A percentile compares a stretch with the other conserved stretches of the same genome.
Evolutionary conservation across 139 green algal species (phyloP).

Genomic region (Astrephomene gubernaculifera): DNA sequence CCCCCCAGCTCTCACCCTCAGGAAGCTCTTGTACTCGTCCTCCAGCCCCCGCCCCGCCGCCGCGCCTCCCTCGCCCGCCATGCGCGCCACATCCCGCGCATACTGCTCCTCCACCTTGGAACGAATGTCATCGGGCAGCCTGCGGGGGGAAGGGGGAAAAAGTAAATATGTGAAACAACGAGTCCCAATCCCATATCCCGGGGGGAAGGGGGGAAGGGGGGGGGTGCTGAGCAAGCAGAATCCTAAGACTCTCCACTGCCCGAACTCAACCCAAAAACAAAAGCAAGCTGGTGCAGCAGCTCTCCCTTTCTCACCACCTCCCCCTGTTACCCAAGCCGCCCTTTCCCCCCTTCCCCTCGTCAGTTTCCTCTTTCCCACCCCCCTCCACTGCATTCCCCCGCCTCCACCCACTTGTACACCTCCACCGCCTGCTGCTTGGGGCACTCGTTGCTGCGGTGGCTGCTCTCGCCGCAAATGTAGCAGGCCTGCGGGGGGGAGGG

Average conservation of each 20-base stretch:
- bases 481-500: slow-evolving; percentile 46
- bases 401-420: slow-evolving; percentile 33
- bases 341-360: background rate
- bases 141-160: too few relatives aligned
- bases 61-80: slow-evolving; percentile 65
- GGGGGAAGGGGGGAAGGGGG: too few relatives aligned
- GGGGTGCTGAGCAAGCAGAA: too few relatives aligned
- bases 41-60: slow-evolving; percentile 68
- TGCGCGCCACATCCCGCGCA: slow-evolving; percentile 71
- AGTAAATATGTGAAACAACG: too few relatives aligned
- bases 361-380: too few relatives aligned
- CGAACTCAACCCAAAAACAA: too few relatives aligned
- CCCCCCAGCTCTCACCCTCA: slow-evolving; percentile 89
- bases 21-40: slow-evolving; percentile 94
- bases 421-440: slow-evolving; percentile 58
- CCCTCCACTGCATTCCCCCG: background rate
- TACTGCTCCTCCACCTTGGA: slow-evolving; percentile 86
- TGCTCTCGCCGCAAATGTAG: slow-evolving; percentile 65
- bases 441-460: slow-evolving; percentile 63
- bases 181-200: too few relatives aligned
- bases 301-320: too few relatives aligned
- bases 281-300: too few relatives aligned
- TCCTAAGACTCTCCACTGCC: too few relatives aligned
- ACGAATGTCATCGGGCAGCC: slow-evolving; percentile 82
- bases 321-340: background rate